These are phyloP conservation scores for Pichia phayaonensis DNA, from an alignment of 805 yeast species.

Conservation along the genomic window DNA sequence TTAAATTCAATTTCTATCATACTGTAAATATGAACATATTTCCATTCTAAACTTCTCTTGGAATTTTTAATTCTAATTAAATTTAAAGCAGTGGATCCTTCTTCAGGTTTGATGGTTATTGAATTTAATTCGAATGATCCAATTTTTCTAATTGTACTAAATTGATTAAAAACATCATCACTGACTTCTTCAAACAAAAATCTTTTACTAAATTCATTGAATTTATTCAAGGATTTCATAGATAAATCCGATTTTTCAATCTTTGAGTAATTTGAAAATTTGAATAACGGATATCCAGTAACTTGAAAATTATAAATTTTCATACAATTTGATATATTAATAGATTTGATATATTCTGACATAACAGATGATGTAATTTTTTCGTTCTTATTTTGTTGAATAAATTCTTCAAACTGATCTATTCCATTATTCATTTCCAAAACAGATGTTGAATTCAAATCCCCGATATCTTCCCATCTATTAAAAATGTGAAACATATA, in stretches of 20 bases:
- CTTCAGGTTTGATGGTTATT: neutral
- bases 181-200: neutral
- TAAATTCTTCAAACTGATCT: neutral
- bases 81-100: neutral
- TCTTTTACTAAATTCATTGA: conserved; percentile 1
- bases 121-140: neutral
- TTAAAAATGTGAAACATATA: neutral
- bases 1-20: neutral
- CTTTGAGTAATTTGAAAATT: neutral
- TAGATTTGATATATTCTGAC: neutral
- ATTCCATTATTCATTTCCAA: neutral
- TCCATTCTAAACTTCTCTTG: conserved; percentile 2
- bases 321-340: conserved; percentile 3
- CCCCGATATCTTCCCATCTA: conserved; percentile 6
- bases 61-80: conserved; percentile 1
- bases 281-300: neutral
- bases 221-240: neutral
- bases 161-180: neutral
- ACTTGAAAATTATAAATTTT: neutral
- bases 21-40: conserved; percentile 2
- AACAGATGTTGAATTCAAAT: neutral
- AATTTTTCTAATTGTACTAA: neutral
- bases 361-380: neutral
- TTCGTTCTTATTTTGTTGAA: neutral
- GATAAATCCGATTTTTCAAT: neutral